These are phyloP conservation scores for Helianthus tuberosus DNA, from an alignment of 129 eudicot genomes.

Conservation along the genomic window DNA sequence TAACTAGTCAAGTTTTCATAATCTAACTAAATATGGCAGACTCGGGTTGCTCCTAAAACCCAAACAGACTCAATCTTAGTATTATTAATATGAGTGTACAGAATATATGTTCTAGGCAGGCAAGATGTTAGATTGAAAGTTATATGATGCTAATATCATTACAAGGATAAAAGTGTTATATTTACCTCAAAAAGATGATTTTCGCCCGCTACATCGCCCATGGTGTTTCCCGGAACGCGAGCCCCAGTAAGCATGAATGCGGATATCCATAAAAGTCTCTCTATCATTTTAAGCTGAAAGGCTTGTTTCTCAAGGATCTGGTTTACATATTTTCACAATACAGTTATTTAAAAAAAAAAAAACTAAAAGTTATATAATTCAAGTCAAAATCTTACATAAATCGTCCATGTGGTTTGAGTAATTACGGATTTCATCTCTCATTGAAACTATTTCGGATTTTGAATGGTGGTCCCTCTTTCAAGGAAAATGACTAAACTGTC, in stretches of 20 bases:
- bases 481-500: no score
- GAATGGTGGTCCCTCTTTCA: background rate
- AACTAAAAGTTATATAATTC: background rate
- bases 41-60: background rate
- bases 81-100: background rate
- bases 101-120: background rate
- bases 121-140: no score
- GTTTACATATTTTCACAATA: background rate
- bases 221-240: constrained; percentile 94
- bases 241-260: constrained; percentile 99
- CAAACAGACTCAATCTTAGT: background rate
- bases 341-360: background rate
- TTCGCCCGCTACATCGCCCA: constrained; percentile 40
- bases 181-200: no score
- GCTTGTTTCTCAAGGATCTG: constrained; percentile 87
- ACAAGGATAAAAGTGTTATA: no score
- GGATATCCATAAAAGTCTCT: constrained; percentile 94
- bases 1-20: background rate
- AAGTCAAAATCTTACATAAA: background rate
- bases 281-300: constrained; percentile 90
- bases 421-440: background rate
- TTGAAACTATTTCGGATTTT: no score
- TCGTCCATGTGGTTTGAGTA: background rate
- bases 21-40: no score
- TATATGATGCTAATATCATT: no score